These are phyloP conservation scores for Cyclotella baltica DNA, from an alignment of 108 stramenopile species.

Conservation along the genomic window DNA sequence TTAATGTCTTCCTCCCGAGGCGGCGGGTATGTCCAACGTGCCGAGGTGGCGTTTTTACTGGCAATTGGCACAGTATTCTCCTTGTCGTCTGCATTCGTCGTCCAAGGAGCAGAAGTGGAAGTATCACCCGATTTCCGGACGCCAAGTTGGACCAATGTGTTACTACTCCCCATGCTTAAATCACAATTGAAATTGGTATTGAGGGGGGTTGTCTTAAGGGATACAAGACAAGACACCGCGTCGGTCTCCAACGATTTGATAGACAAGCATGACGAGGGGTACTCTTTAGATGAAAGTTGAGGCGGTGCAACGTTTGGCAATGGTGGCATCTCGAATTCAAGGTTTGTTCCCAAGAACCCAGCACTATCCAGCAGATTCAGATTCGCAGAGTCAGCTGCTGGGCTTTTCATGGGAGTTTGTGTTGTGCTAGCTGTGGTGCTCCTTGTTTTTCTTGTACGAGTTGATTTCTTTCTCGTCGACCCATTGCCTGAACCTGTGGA, in stretches of 20 bases:
- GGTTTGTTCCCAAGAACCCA: neutral
- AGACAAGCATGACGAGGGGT: neutral
- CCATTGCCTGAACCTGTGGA: neutral
- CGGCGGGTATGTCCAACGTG: conserved; percentile 6
- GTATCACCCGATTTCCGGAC: neutral
- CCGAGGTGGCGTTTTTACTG: neutral
- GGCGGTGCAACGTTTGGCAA: neutral
- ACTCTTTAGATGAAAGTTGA: neutral
- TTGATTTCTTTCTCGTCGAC: neutral
- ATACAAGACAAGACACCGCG: neutral
- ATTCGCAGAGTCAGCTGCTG: neutral
- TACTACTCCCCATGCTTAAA: neutral
- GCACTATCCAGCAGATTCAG: neutral
- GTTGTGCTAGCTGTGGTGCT: neutral
- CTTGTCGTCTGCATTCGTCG: conserved; percentile 8
- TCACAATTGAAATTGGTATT: neutral
- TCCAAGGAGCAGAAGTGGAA: neutral
- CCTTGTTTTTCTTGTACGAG: neutral
- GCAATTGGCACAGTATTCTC: neutral
- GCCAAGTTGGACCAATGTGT: neutral
- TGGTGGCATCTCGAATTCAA: neutral
- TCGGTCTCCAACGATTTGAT: neutral
- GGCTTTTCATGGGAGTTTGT: neutral
- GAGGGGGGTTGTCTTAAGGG: conserved; percentile 2
- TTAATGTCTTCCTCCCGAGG: neutral